Conservation (phyloP, 2,329 filamentous ascomycete species). For the Diplodia intermedia region DNA sequence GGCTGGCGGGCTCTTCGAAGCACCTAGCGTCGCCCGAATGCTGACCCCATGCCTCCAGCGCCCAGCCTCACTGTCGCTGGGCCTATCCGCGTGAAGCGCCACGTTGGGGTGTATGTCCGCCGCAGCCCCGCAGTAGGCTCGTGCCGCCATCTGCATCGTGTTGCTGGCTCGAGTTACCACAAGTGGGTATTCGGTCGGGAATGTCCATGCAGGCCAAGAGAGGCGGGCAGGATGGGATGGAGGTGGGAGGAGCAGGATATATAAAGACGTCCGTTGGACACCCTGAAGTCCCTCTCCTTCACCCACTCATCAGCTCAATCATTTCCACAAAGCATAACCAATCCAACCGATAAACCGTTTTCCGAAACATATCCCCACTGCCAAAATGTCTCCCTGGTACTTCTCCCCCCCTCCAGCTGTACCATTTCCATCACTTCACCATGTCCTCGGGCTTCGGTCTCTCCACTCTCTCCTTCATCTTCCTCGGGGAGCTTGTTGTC, state of each 20-base stretch:
- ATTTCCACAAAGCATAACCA: background rate
- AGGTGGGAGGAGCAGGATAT: conserved; percentile 30
- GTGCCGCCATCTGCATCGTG: conserved; percentile 16
- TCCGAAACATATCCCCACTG: conserved; percentile 1
- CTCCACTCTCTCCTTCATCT: background rate
- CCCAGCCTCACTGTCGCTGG: background rate
- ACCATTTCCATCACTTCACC: background rate
- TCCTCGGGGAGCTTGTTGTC: background rate
- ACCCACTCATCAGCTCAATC: conserved; percentile 22
- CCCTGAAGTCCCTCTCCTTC: background rate
- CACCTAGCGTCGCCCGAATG: background rate
- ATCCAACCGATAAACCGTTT: conserved; percentile 6
- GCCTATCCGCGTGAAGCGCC: conserved; percentile 29
- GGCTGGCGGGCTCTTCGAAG: background rate
- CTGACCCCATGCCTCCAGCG: background rate
- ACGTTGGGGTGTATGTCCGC: conserved; percentile 1
- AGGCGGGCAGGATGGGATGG: background rate
- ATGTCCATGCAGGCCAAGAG: conserved; percentile 2
- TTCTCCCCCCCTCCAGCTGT: background rate
- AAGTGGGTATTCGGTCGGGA: conserved; percentile 3
- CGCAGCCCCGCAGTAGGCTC: conserved; percentile 25
- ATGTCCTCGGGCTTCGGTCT: background rate
- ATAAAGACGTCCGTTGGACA: conserved; percentile 13
- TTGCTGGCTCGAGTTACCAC: conserved; percentile 13
- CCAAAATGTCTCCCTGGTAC: conserved; percentile 36